These are phyloP conservation scores for Geotrichum fermentans DNA, from an alignment of 1,139 yeast genomes.

Conservation along the genomic window DNA sequence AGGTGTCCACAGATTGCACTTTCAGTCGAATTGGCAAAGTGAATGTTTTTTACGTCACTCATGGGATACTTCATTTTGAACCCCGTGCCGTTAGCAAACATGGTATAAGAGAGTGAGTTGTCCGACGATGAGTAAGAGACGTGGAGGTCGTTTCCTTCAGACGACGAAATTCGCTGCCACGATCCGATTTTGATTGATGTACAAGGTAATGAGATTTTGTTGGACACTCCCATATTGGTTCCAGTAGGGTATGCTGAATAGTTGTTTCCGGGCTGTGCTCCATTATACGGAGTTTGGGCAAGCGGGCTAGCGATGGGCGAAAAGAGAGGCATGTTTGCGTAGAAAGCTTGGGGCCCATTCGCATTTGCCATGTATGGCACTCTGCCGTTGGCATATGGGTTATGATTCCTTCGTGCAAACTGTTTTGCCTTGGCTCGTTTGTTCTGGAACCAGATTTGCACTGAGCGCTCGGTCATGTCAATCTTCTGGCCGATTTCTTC, in stretches of 20 bases:
- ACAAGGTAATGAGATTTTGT: conserved; percentile 25
- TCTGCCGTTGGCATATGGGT: neutral
- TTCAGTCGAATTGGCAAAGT: conserved; percentile 19
- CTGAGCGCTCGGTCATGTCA: conserved; percentile 86
- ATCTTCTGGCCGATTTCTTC: conserved; percentile 68
- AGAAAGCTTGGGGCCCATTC: conserved; percentile 28
- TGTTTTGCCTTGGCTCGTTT: conserved; percentile 75
- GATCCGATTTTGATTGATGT: conserved; percentile 31
- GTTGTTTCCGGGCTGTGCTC: neutral
- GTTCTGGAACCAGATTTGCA: conserved; percentile 91
- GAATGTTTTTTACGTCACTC: conserved; percentile 24
- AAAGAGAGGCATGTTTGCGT: neutral
- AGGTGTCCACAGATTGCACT: conserved; percentile 24
- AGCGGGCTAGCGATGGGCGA: conserved; percentile 12
- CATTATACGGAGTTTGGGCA: neutral
- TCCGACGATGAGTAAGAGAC: conserved; percentile 29
- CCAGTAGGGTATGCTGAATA: neutral
- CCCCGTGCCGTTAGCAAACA: conserved; percentile 27
- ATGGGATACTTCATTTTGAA: conserved; percentile 31
- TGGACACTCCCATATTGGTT: neutral
- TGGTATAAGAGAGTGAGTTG: conserved; percentile 27
- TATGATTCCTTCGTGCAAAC: conserved; percentile 22
- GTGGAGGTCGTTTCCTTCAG: conserved; percentile 25
- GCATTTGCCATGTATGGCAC: conserved; percentile 26
- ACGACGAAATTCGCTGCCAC: conserved; percentile 31